Conservation (phyloP, 257 asterid species). For the Solanum paucissectum region DNA sequence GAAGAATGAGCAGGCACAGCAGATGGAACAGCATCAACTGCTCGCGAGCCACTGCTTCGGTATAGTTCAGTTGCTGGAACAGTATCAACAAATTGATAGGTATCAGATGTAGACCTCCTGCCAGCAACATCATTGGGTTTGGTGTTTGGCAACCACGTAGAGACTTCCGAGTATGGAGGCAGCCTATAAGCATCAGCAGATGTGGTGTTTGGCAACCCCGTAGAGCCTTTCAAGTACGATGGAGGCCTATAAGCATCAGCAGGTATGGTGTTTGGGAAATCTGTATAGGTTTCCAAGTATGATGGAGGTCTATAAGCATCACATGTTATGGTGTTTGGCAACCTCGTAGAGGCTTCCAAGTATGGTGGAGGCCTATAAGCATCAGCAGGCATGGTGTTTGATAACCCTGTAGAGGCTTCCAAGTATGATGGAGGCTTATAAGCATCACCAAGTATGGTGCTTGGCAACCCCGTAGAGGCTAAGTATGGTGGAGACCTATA, state of each 20-base stretch:
- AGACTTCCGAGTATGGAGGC: neutral
- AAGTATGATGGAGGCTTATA: neutral
- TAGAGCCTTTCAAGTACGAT: neutral
- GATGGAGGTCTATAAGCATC: neutral
- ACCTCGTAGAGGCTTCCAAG: neutral
- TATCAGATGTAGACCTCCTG: neutral
- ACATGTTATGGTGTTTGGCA: neutral
- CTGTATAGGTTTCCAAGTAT: neutral
- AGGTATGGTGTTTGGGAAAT: constrained; percentile 13
- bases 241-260: constrained; percentile 7
- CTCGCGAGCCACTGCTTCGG: constrained; percentile 5
- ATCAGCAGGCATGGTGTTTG: constrained; percentile 1
- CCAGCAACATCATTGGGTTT: neutral
- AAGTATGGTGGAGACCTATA: constrained; percentile 31
- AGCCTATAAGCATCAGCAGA: neutral
- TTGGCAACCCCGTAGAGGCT: constrained; percentile 31
- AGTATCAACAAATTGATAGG: constrained; percentile 38
- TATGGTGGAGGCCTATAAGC: neutral
- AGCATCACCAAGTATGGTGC: constrained; percentile 19
- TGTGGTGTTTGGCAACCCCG: neutral
- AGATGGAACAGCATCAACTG: constrained; percentile 18
- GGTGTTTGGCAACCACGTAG: neutral
- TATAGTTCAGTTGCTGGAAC: constrained; percentile 29
- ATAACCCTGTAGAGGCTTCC: neutral
- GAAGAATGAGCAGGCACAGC: constrained; percentile 20